phyloP scores from a whole-genome alignment of 2,329 filamentous ascomycete species.

The Didymella exigua region DNA sequence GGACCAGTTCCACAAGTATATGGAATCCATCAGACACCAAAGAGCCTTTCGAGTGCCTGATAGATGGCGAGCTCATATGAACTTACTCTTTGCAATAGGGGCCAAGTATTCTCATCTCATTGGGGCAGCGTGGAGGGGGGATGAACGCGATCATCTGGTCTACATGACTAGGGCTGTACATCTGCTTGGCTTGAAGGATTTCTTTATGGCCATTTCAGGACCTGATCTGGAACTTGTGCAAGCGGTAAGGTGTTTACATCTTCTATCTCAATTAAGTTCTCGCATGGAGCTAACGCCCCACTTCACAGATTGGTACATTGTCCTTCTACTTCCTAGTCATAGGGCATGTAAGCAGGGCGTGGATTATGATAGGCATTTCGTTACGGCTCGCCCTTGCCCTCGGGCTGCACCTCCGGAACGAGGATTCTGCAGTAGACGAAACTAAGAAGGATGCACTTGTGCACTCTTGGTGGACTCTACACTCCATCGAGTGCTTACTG shows the following conservation, averaged over 20 bases:
- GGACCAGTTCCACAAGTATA: neutral
- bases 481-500: slow-evolving; percentile 42
- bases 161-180: slow-evolving; percentile 23
- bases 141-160: slow-evolving; percentile 42
- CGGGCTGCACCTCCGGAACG: slow-evolving; percentile 46
- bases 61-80: slow-evolving; percentile 46
- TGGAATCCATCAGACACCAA: neutral
- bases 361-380: slow-evolving; percentile 43
- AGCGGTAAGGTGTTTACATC: slow-evolving; percentile 33
- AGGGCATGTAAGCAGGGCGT: slow-evolving; percentile 43
- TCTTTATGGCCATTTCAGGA: slow-evolving; percentile 23
- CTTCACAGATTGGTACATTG: slow-evolving; percentile 21
- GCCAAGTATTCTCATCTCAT: slow-evolving; percentile 45
- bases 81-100: slow-evolving; percentile 51
- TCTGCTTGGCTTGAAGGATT: neutral
- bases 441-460: slow-evolving; percentile 37
- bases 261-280: slow-evolving; percentile 24
- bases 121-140: slow-evolving; percentile 31
- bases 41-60: slow-evolving; percentile 4
- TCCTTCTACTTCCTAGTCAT: slow-evolving; percentile 33
- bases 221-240: slow-evolving; percentile 47
- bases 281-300: too few species aligned
- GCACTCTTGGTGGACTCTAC: slow-evolving; percentile 48
- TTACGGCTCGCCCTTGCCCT: slow-evolving; percentile 44
- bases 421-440: slow-evolving; percentile 24